These are phyloP conservation scores for Macrophomina phaseolina DNA, from an alignment of 2,329 filamentous ascomycete species.

Conservation along the genomic window DNA sequence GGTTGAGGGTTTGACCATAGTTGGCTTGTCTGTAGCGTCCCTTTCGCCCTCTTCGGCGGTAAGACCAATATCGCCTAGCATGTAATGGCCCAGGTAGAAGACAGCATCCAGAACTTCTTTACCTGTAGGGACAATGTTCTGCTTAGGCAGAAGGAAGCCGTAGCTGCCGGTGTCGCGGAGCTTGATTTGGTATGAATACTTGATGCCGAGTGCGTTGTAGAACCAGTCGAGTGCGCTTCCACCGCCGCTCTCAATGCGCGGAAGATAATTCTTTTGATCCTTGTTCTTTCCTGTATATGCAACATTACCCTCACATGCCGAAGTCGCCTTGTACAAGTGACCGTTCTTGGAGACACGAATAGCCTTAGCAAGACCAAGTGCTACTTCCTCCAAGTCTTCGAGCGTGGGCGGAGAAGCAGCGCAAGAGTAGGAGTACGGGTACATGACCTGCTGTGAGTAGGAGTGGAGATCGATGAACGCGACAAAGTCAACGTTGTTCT, in stretches of 20 bases:
- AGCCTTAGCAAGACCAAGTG: constrained; percentile 83
- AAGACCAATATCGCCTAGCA: constrained; percentile 58
- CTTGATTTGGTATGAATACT: constrained; percentile 93
- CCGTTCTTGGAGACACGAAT: constrained; percentile 82
- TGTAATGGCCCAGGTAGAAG: constrained; percentile 81
- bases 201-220: constrained; percentile 82
- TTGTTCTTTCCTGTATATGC: constrained; percentile 42
- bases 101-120: constrained; percentile 85
- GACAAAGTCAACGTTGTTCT: constrained; percentile 76
- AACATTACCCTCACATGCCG: constrained; percentile 84
- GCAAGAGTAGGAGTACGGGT: constrained; percentile 90
- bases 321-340: constrained; percentile 66
- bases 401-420: constrained; percentile 76
- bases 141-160: constrained; percentile 85
- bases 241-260: constrained; percentile 74
- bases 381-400: constrained; percentile 91
- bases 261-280: constrained; percentile 46
- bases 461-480: constrained; percentile 90
- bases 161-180: constrained; percentile 92
- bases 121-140: constrained; percentile 87
- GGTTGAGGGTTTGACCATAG: background rate
- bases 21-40: background rate
- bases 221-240: constrained; percentile 95
- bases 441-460: constrained; percentile 93
- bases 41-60: background rate